Conservation (phyloP, 2,329 filamentous ascomycete genomes). For the Canariomyces notabilis region DNA sequence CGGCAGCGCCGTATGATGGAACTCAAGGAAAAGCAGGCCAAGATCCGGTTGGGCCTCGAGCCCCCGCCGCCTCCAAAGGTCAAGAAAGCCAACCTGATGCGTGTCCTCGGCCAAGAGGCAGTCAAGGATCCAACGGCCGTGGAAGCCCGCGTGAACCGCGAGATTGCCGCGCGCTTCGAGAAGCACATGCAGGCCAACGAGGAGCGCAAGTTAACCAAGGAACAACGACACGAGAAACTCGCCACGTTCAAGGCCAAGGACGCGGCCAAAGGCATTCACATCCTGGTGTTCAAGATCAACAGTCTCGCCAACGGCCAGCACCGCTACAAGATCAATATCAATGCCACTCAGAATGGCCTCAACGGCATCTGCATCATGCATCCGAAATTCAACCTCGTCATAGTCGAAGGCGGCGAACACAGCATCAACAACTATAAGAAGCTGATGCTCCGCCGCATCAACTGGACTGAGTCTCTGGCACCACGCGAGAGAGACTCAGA, state of each 20-base stretch:
- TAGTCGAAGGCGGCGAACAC: slow-evolving; percentile 86
- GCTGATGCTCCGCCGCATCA: slow-evolving; percentile 86
- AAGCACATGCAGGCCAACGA: slow-evolving; percentile 76
- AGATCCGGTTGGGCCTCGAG: slow-evolving; percentile 84
- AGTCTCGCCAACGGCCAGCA: slow-evolving; percentile 90
- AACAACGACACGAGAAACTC: slow-evolving; percentile 80
- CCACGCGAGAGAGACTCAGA: slow-evolving; percentile 56
- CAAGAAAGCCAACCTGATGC: slow-evolving; percentile 96
- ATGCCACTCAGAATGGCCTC: slow-evolving; percentile 81
- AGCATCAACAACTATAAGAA: slow-evolving; percentile 83
- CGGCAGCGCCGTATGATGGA: slow-evolving; percentile 88
- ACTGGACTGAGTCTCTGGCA: slow-evolving; percentile 86
- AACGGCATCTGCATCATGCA: slow-evolving; percentile 91
- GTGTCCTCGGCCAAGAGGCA: slow-evolving; percentile 81
- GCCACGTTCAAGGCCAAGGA: slow-evolving; percentile 79
- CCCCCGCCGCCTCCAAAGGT: slow-evolving; percentile 92
- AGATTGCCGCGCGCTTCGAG: slow-evolving; percentile 81
- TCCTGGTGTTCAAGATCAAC: slow-evolving; percentile 84
- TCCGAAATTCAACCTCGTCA: slow-evolving; percentile 79
- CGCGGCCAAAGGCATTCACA: slow-evolving; percentile 75
- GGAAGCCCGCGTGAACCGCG: slow-evolving; percentile 85
- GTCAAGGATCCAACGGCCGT: slow-evolving; percentile 97
- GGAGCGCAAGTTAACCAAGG: slow-evolving; percentile 81
- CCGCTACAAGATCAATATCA: slow-evolving; percentile 86
- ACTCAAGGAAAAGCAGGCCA: slow-evolving; percentile 92